Percentiles rank a stretch among this genome's conserved stretches.
Evolutionary conservation across 2,329 filamentous ascomycete genomes (phyloP).

Genomic region (Beauveria medogensis): DNA sequence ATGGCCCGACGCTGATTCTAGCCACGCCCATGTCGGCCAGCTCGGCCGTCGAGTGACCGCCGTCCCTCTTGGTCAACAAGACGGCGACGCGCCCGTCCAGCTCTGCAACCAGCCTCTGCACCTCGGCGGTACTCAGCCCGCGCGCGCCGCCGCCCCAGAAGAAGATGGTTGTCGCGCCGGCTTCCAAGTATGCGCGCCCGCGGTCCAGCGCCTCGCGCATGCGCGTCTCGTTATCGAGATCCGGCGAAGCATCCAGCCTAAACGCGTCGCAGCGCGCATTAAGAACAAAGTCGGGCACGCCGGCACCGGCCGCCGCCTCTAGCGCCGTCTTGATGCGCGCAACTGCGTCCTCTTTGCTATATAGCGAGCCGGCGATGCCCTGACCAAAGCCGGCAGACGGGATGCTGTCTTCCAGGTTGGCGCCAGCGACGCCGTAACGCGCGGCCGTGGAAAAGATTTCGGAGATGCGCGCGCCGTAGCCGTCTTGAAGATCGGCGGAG

Average conservation of each 20-base stretch:
- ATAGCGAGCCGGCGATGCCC: slow-evolving; percentile 25
- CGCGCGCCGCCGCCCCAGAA: slow-evolving; percentile 49
- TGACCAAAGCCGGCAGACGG: slow-evolving; percentile 26
- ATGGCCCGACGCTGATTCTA: slow-evolving; percentile 47
- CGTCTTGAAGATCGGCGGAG: slow-evolving; percentile 53
- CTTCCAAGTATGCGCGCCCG: slow-evolving; percentile 48
- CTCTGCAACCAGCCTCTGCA: slow-evolving; percentile 36
- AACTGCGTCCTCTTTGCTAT: slow-evolving; percentile 36
- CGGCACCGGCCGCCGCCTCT: slow-evolving; percentile 33
- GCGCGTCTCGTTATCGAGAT: slow-evolving; percentile 23
- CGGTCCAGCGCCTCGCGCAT: slow-evolving; percentile 43
- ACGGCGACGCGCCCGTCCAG: slow-evolving; percentile 44
- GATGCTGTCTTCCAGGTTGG: slow-evolving; percentile 50
- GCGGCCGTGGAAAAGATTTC: slow-evolving; percentile 38
- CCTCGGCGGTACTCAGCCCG: slow-evolving; percentile 37
- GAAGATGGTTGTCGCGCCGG: slow-evolving; percentile 52
- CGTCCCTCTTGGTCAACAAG: slow-evolving; percentile 28
- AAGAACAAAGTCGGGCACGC: slow-evolving; percentile 46
- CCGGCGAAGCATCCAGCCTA: slow-evolving; percentile 22
- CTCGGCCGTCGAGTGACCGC: slow-evolving; percentile 34
- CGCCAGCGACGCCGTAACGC: slow-evolving; percentile 44
- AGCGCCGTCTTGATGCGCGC: slow-evolving; percentile 36
- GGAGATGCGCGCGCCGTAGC: slow-evolving; percentile 41
- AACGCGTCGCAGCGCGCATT: slow-evolving; percentile 53
- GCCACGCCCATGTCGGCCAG: slow-evolving; percentile 43